These are phyloP conservation scores for Puccinia horiana DNA, from an alignment of 1,284 basidiomycete genomes.

Conservation along the genomic window DNA sequence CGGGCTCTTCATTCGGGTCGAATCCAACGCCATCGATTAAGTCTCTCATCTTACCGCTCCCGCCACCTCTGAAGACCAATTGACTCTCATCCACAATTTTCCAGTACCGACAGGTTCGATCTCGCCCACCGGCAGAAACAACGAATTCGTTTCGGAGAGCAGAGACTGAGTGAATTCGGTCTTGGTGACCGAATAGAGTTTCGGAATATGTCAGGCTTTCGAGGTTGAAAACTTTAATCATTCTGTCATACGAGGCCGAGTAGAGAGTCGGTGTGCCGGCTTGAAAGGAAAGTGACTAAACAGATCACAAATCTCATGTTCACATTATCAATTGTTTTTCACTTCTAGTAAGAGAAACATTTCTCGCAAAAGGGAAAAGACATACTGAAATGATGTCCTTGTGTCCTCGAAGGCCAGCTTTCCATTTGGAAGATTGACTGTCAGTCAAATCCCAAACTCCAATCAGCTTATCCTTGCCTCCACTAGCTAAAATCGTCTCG, in stretches of 20 bases:
- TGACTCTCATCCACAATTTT: slow-evolving; percentile 95
- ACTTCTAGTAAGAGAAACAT: not conserved
- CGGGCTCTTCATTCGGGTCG: slow-evolving; percentile 32
- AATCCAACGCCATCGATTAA: slow-evolving; percentile 71
- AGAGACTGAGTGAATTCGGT: slow-evolving; percentile 75
- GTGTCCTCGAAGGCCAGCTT: slow-evolving; percentile 42
- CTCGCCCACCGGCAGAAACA: slow-evolving; percentile 82
- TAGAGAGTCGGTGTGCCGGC: slow-evolving; percentile 78
- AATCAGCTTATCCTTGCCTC: slow-evolving; percentile 76
- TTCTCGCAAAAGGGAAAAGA: not conserved
- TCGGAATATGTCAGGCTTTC: slow-evolving; percentile 87
- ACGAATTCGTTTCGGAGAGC: slow-evolving; percentile 79
- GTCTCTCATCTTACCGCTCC: slow-evolving; percentile 71
- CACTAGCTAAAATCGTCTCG: slow-evolving; percentile 80
- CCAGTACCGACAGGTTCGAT: slow-evolving; percentile 92
- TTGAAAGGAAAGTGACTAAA: slow-evolving; percentile 76
- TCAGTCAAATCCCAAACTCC: slow-evolving; percentile 68
- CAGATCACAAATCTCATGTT: slow-evolving; percentile 44
- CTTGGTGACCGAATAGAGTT: slow-evolving; percentile 96
- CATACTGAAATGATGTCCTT: slow-evolving; percentile 44
- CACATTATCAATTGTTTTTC: slow-evolving; percentile 42
- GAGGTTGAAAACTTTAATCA: slow-evolving; percentile 85
- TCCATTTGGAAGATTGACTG: slow-evolving; percentile 25
- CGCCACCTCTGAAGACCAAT: slow-evolving; percentile 88
- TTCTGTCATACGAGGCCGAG: slow-evolving; percentile 84